Percentiles rank a stretch among this genome's conserved stretches.
Conservation (phyloP, 306 rosid genomes). For the Canavalia gladiata region DNA sequence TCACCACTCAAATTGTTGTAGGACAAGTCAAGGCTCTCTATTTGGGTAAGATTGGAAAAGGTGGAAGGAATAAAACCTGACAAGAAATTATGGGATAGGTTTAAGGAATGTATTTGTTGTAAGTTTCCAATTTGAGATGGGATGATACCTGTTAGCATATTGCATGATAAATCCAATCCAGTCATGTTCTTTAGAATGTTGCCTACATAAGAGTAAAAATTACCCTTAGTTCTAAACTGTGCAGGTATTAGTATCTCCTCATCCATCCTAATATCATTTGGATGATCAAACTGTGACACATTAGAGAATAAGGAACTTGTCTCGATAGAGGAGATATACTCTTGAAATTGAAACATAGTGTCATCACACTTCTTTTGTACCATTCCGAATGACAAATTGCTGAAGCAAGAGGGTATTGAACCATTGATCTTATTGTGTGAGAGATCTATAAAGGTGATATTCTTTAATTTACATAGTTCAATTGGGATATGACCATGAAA, state of each 20-base stretch:
- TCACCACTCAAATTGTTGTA: constrained; percentile 11
- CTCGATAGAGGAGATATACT: no score
- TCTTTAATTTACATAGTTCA: constrained; percentile 3
- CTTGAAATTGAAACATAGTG: background rate
- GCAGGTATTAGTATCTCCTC: no score
- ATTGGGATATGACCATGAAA: constrained; percentile 27
- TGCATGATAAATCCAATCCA: constrained; percentile 35
- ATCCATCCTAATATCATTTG: no score
- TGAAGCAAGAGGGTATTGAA: constrained; percentile 33
- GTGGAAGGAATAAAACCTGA: constrained; percentile 17
- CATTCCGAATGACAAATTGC: constrained; percentile 2
- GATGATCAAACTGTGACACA: background rate
- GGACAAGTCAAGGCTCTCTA: constrained; percentile 39
- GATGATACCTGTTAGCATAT: background rate
- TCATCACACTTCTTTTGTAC: background rate
- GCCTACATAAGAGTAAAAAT: background rate
- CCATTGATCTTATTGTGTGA: constrained; percentile 14
- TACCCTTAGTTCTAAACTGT: constrained; percentile 17
- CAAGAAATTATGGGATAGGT: constrained; percentile 28
- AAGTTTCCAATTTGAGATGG: constrained; percentile 17
- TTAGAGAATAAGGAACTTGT: background rate
- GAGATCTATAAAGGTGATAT: background rate
- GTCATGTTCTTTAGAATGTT: background rate
- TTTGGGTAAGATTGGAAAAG: background rate
- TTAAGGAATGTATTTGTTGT: background rate